These are phyloP conservation scores for Akanthomyces uredinophilus DNA, from an alignment of 2,329 filamentous ascomycete species.

Conservation along the genomic window DNA sequence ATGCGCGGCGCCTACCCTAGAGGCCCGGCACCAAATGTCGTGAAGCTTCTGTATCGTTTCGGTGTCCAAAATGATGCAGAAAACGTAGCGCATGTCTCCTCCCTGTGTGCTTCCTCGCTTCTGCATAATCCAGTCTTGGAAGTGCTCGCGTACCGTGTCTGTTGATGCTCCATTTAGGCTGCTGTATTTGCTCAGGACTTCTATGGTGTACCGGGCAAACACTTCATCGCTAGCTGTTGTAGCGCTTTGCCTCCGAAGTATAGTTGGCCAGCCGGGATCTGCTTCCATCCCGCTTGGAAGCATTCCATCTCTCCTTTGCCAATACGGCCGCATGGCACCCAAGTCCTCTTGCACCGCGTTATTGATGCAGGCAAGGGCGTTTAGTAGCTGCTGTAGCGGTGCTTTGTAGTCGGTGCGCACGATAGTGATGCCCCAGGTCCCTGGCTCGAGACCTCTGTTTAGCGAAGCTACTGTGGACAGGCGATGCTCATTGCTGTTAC, in stretches of 20 bases:
- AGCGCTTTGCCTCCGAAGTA: neutral
- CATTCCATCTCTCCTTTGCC: neutral
- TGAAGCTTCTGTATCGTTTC: conserved; percentile 1
- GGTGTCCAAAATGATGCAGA: neutral
- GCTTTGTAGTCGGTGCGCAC: conserved; percentile 1
- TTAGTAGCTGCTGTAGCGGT: neutral
- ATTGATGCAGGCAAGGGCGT: conserved; percentile 4
- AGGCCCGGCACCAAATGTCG: neutral
- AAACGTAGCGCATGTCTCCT: conserved; percentile 11
- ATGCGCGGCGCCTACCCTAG: neutral
- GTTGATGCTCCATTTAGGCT: neutral
- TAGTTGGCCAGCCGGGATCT: neutral
- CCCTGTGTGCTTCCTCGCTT: neutral
- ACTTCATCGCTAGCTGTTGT: neutral
- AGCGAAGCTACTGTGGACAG: neutral
- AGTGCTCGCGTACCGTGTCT: neutral
- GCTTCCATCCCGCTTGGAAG: neutral
- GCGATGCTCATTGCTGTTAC: neutral
- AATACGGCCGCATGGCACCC: neutral
- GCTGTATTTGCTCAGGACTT: neutral
- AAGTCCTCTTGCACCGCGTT: neutral
- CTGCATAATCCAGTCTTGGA: neutral
- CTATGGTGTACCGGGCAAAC: neutral
- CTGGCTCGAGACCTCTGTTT: neutral
- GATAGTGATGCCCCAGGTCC: conserved; percentile 1